These are phyloP conservation scores for Lasiodiplodia sp. DNA, from an alignment of 2,329 filamentous ascomycete genomes.

Conservation along the genomic window DNA sequence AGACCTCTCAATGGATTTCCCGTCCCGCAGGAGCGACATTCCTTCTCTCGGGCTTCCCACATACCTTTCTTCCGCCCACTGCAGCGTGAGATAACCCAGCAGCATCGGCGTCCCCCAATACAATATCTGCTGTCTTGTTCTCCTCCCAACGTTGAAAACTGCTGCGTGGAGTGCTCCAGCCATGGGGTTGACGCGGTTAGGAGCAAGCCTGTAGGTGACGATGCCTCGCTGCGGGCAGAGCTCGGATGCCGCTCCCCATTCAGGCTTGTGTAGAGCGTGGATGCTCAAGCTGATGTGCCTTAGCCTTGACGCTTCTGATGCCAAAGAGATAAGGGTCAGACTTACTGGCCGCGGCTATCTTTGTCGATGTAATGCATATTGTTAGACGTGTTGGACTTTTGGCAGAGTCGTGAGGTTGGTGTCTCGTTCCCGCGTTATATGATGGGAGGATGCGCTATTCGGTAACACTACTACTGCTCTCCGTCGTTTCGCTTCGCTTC, in stretches of 20 bases:
- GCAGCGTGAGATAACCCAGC: neutral
- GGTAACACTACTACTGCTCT: neutral
- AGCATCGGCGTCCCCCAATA: neutral
- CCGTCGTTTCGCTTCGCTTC: neutral
- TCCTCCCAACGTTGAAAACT: neutral
- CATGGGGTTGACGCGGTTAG: neutral
- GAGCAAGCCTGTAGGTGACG: slow-evolving; percentile 1
- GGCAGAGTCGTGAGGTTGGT: neutral
- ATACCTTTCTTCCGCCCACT: slow-evolving; percentile 5
- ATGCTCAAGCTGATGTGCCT: neutral
- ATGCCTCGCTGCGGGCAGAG: neutral
- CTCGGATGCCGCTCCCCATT: slow-evolving; percentile 3
- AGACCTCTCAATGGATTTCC: neutral
- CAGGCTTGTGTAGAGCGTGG: neutral
- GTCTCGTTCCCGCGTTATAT: neutral
- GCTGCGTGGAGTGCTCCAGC: neutral
- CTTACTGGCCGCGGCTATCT: neutral
- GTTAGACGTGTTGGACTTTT: neutral
- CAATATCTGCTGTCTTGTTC: neutral
- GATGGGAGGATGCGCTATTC: neutral
- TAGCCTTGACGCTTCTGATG: neutral
- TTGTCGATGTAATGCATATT: neutral
- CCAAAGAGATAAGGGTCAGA: neutral
- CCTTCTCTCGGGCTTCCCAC: neutral
- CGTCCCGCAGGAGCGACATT: neutral